phyloP scores from a whole-genome alignment of 139 green algal species.

The Volvox reticuliferus region DNA sequence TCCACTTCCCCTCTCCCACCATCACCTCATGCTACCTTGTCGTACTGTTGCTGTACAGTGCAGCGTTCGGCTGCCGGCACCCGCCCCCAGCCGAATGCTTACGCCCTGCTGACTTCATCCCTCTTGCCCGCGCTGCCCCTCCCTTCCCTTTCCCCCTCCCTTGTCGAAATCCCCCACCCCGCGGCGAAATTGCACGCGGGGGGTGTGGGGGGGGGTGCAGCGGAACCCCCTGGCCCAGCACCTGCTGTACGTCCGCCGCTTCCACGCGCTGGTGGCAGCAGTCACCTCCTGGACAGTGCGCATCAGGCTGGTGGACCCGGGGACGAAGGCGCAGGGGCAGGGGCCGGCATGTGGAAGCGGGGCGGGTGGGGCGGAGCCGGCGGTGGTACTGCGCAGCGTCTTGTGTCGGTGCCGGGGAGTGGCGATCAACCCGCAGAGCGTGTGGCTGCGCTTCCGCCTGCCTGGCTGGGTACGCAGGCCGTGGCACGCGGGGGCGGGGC shows the following conservation, averaged over 20 bases:
- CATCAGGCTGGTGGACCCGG: background rate
- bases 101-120: background rate
- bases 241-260: background rate
- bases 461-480: conserved; percentile 8
- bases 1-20: too few species aligned
- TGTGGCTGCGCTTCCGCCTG: conserved; percentile 43
- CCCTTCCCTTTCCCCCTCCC: background rate
- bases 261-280: background rate
- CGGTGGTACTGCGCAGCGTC: background rate
- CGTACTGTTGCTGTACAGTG: too few species aligned
- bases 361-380: background rate
- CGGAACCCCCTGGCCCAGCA: background rate
- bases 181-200: background rate
- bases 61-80: too few species aligned
- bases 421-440: conserved; percentile 35
- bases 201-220: too few species aligned
- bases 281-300: background rate
- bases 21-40: too few species aligned
- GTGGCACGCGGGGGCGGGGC: background rate
- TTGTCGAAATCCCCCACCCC: background rate
- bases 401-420: background rate
- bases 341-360: background rate
- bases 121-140: background rate
- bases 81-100: too few species aligned
- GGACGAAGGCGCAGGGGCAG: background rate